phyloP scores from a whole-genome alignment of 352 stramenopile species.

The Elongisporangium senticosum region DNA sequence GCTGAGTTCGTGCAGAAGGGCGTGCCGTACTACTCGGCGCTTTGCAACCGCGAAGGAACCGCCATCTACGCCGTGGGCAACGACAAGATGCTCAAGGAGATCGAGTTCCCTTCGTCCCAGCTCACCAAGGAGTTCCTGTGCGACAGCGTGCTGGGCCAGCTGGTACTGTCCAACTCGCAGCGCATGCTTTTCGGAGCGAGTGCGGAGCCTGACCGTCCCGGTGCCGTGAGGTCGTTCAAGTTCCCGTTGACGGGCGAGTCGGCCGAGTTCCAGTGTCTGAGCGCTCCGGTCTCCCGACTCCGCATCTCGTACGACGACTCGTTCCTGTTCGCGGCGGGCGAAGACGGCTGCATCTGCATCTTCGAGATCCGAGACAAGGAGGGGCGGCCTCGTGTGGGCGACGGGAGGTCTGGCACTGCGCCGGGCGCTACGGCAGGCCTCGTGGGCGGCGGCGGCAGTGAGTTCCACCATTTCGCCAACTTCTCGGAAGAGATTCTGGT shows the following conservation, averaged over 20 bases:
- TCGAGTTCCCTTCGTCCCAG: constrained; percentile 78
- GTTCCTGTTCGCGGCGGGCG: constrained; percentile 86
- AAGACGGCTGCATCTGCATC: constrained; percentile 84
- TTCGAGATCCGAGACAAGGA: constrained; percentile 88
- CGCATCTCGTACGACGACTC: constrained; percentile 83
- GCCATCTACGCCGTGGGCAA: constrained; percentile 81
- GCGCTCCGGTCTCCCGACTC: constrained; percentile 72
- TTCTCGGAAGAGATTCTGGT: constrained; percentile 81
- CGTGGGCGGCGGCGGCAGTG: constrained; percentile 8
- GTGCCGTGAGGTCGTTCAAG: constrained; percentile 81
- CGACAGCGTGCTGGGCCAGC: constrained; percentile 74
- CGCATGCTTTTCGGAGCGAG: constrained; percentile 88
- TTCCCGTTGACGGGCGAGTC: constrained; percentile 89
- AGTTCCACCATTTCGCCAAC: constrained; percentile 15
- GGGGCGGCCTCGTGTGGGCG: constrained; percentile 47
- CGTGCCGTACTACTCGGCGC: constrained; percentile 83
- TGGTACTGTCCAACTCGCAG: constrained; percentile 81
- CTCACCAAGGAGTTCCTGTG: constrained; percentile 79
- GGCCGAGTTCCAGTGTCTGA: constrained; percentile 83
- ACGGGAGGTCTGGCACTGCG: constrained; percentile 5
- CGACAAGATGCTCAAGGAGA: constrained; percentile 89
- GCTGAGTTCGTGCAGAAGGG: constrained; percentile 92
- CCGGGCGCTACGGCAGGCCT: not conserved
- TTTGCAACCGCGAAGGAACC: constrained; percentile 79
- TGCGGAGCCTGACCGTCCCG: constrained; percentile 64